phyloP scores from a whole-genome alignment of 2,329 filamentous ascomycete species.

The Beauveria varroae region DNA sequence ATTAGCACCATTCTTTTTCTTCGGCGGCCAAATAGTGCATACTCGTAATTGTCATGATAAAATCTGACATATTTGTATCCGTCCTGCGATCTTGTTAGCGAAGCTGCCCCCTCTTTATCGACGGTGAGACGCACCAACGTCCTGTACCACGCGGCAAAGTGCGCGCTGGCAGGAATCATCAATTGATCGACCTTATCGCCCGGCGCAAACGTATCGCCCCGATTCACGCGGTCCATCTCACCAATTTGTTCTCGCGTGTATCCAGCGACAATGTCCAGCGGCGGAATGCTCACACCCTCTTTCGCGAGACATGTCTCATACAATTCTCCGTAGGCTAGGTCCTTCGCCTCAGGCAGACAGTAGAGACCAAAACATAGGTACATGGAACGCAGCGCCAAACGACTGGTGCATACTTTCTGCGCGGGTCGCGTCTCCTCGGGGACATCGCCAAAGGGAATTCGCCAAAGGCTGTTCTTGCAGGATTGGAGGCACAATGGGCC shows the following conservation, averaged over 20 bases:
- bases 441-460: constrained; percentile 26
- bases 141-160: constrained; percentile 28
- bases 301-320: constrained; percentile 28
- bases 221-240: constrained; percentile 21
- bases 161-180: constrained; percentile 26
- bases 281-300: constrained; percentile 22
- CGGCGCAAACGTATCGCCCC: constrained; percentile 18
- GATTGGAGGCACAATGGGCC: constrained; percentile 23
- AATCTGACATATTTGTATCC: constrained; percentile 26
- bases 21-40: background rate
- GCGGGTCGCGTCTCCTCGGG: constrained; percentile 19
- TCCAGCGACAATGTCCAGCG: constrained; percentile 24
- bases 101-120: background rate
- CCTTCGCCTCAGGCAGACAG: constrained; percentile 23
- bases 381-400: constrained; percentile 22
- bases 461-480: constrained; percentile 23
- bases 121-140: constrained; percentile 26
- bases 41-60: constrained; percentile 32
- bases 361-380: constrained; percentile 31
- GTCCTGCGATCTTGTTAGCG: constrained; percentile 18
- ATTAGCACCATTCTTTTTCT: constrained; percentile 14
- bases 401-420: constrained; percentile 23
- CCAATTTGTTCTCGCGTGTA: constrained; percentile 28
- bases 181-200: constrained; percentile 19
- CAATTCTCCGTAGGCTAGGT: constrained; percentile 19